phyloP scores from a whole-genome alignment of 192 early-diverging fungal species.

The Radiomyces spectabilis region DNA sequence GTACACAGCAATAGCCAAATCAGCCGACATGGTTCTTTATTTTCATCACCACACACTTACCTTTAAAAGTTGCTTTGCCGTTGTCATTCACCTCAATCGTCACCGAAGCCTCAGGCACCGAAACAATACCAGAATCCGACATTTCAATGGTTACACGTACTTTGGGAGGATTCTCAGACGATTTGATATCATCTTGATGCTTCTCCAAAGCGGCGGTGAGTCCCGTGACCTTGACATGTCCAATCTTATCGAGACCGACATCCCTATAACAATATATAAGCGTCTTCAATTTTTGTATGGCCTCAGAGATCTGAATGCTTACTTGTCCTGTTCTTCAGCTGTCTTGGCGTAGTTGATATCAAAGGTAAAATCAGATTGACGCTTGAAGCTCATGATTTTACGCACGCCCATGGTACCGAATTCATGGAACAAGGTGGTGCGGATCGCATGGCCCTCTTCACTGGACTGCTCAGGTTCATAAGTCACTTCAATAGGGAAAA shows the following conservation, averaged over 20 bases:
- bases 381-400: slow-evolving; percentile 82
- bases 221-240: slow-evolving; percentile 56
- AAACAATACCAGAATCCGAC: slow-evolving; percentile 68
- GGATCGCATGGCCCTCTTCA: slow-evolving; percentile 12
- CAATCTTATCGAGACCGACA: slow-evolving; percentile 39
- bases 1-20: background rate
- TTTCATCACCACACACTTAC: slow-evolving; percentile 2
- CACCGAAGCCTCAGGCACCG: slow-evolving; percentile 55
- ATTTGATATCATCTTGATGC: slow-evolving; percentile 46
- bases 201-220: slow-evolving; percentile 61
- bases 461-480: slow-evolving; percentile 33
- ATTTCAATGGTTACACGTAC: slow-evolving; percentile 79
- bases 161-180: slow-evolving; percentile 49
- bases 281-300: too few species aligned
- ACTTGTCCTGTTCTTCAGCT: slow-evolving; percentile 11
- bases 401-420: slow-evolving; percentile 68
- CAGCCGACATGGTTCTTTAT: background rate
- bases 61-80: slow-evolving; percentile 24
- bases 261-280: too few species aligned
- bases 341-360: slow-evolving; percentile 49
- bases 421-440: slow-evolving; percentile 54
- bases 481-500: slow-evolving; percentile 56
- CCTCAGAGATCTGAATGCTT: too few species aligned
- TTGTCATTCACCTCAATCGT: slow-evolving; percentile 30
- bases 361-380: slow-evolving; percentile 74